Conservation (phyloP, 2,329 filamentous ascomycete genomes). For the Sordariomycetes sp. region DNA sequence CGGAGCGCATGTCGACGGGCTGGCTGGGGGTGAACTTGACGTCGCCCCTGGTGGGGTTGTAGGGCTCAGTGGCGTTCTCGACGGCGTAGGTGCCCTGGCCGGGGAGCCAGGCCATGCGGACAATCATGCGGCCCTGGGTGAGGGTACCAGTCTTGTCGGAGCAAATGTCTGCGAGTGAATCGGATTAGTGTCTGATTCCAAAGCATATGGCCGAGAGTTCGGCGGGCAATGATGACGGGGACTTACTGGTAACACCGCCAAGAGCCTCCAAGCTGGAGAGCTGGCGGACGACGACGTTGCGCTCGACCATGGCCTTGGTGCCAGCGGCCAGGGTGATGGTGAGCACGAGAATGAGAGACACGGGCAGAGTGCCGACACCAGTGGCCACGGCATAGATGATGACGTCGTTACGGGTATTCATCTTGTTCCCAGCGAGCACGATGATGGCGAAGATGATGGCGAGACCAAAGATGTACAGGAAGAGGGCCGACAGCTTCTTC, state of each 20-base stretch:
- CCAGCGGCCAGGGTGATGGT: conserved; percentile 47
- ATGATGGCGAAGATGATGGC: conserved; percentile 58
- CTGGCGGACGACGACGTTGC: conserved; percentile 38
- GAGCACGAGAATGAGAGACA: conserved; percentile 33
- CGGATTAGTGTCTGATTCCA: neutral
- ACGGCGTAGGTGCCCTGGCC: conserved; percentile 43
- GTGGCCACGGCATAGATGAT: conserved; percentile 38
- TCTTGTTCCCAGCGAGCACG: conserved; percentile 50
- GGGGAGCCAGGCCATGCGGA: conserved; percentile 44
- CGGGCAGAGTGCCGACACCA: conserved; percentile 35
- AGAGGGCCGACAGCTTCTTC: conserved; percentile 55
- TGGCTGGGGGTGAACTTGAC: conserved; percentile 21
- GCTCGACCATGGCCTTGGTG: conserved; percentile 36
- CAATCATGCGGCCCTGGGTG: conserved; percentile 52
- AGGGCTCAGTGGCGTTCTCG: conserved; percentile 36
- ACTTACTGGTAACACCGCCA: conserved; percentile 42
- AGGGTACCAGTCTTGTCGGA: conserved; percentile 46
- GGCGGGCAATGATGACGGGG: neutral
- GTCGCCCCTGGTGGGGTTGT: conserved; percentile 41
- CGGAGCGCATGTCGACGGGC: conserved; percentile 13
- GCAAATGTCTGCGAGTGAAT: conserved; percentile 24
- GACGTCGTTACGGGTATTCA: conserved; percentile 39
- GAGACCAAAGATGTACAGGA: conserved; percentile 52
- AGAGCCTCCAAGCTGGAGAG: conserved; percentile 41
- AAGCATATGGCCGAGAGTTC: neutral